Evolutionary conservation across 1,284 basidiomycete species (phyloP).

Genomic region (Moniliella sp.): DNA sequence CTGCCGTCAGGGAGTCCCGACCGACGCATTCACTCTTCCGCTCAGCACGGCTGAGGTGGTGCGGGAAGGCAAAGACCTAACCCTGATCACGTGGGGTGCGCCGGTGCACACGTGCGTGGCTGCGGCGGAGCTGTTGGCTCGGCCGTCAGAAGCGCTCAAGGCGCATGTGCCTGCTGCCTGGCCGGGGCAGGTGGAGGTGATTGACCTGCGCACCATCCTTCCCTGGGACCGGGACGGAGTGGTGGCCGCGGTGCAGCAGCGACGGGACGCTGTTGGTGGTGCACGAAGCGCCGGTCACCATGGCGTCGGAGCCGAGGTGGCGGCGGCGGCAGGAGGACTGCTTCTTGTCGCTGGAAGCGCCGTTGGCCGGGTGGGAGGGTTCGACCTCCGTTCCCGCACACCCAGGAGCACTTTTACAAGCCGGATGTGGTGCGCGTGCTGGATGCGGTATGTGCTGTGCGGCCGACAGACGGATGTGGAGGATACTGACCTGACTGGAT

Average conservation of each 20-base stretch:
- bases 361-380: slow-evolving; percentile 11
- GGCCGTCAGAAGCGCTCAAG: slow-evolving; percentile 49
- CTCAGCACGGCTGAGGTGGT: slow-evolving; percentile 58
- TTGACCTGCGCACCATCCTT: slow-evolving; percentile 68
- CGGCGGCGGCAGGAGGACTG: slow-evolving; percentile 11
- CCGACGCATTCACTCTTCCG: slow-evolving; percentile 61
- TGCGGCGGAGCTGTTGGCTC: slow-evolving; percentile 47
- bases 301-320: slow-evolving; percentile 18
- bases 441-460: slow-evolving; percentile 8
- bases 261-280: slow-evolving; percentile 22
- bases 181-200: slow-evolving; percentile 68
- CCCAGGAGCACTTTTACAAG: slow-evolving; percentile 23
- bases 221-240: slow-evolving; percentile 68
- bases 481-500: no score
- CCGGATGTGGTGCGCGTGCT: slow-evolving; percentile 13
- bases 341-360: slow-evolving; percentile 20
- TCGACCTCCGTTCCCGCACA: no score
- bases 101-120: slow-evolving; percentile 73
- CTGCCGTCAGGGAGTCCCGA: slow-evolving; percentile 69
- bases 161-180: slow-evolving; percentile 50
- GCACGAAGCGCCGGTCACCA: slow-evolving; percentile 24
- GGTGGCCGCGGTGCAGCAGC: slow-evolving; percentile 11
- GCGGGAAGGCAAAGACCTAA: slow-evolving; percentile 56
- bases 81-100: slow-evolving; percentile 72
- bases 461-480: no score